Base-by-base conservation (phyloP, 805 yeast genomes). In the Hanseniaspora vineae region DNA sequence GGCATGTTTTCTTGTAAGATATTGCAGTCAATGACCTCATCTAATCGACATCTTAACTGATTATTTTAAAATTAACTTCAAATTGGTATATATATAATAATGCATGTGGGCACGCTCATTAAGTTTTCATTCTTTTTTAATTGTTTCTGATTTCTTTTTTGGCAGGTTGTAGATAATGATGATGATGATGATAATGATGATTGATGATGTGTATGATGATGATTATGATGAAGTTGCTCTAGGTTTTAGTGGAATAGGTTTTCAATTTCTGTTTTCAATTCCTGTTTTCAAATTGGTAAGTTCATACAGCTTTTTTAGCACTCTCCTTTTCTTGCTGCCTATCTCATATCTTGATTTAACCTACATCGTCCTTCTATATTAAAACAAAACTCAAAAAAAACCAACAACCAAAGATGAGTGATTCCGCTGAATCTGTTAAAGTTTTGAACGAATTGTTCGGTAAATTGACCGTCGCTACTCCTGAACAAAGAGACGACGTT, bases 371-470 rank as follows among this genome's bases (percentile, higher is more conserved):
- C 29, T 23, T 23, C 4, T 23, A 23, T 23, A 23, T 23, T 5
- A 6, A n/a, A 6, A 33, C 15, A 33, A 33, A 33, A 12, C 37
- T 13, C 15, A 33, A 33, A 33, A 12, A 33, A 5, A 33, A 33
- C 14, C 15, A 48, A 42, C 50, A 51, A 49, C 50, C 54, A 53
- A 54, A 53, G 49, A 70, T 70, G 74, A 68, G 74, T 62, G 74
- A 70, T 57, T 67, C 73, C 53, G 64, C 67, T 62, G 69, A 70
- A 66, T 68, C 72, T 54, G 67, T 71, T 55, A 66, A 88, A 73
- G 96, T 89, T 71, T 83, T 90, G 70, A 76, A 82, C 68, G 96
- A 92, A 76, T 84, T 92, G 67, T 86, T 92, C 75, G 76, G 82
- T 72, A 87, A 87, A 77, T 79, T 92, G 66, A 71, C 90, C 66